Base-by-base conservation (phyloP, 1,139 yeast species). In the Hyphopichia fennica region DNA sequence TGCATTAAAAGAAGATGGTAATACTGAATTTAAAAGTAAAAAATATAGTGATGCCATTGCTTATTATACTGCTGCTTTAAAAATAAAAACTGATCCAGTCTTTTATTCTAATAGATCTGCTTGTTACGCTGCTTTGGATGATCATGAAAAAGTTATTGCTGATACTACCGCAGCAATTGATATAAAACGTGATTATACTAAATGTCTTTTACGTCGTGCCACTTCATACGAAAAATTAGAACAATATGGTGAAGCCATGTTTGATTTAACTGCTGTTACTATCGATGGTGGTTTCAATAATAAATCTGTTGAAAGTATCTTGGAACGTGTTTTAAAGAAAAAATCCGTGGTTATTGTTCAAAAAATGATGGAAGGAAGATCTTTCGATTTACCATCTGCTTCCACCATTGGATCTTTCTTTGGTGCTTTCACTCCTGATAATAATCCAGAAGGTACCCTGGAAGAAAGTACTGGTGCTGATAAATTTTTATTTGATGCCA, bases 51-150 rank as follows among this genome's bases (percentile, higher is more conserved):
- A 77, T 31, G 98, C 98, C 34, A 81, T 90, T 56, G 80, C 78
- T 39, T 84, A 75, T 63, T 93, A 93, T 69, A 64, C 87, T 36
- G 81, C 79, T 46, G 98, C 99, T 13, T 74, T 95, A 54, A 64
- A 75, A 47, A 75, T 89, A 58, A 82, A 83, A 59, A 67, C 75
- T 50, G 97, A 93, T 63, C 91, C 97, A 14, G 87, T 91, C 35
- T 93, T 80, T 68, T 91, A 85, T 69, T 89, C 97, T 47, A 91
- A 91, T 72, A 81, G 96, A 67, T 90, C 97, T 20, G 99, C 99
- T 16, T 93, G 97, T 69, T 88, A 87, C 67, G 87, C 90, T 43
- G 88, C 95, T 16, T 73, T 87, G 52, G 80, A 82, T 46, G 81
- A 90, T 50, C 83, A 80, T 59, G 88, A 87, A 54, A 84, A 88